Percentiles rank a stretch among this genome's conserved stretches.
Evolutionary conservation across 2,329 filamentous ascomycete genomes (phyloP).

Genomic region (Capronia epimyces): DNA sequence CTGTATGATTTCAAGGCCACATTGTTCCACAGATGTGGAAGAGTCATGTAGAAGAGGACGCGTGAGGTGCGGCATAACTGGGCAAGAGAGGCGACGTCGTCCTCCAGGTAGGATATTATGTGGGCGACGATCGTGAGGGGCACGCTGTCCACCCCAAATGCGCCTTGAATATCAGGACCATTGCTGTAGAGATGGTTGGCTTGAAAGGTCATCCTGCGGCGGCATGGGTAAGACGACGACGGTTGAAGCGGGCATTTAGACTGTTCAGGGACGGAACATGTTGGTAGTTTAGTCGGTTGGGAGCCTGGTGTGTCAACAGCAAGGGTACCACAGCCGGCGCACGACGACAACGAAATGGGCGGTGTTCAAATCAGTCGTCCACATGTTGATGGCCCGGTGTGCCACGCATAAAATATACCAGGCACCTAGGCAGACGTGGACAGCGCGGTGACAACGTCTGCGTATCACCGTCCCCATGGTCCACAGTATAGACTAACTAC

Average conservation of each 20-base stretch:
- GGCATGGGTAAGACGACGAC: conserved; percentile 7
- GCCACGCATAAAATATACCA: no score
- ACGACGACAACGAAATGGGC: no score
- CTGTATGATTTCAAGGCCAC: conserved; percentile 55
- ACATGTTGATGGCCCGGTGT: no score
- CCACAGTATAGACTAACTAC: no score
- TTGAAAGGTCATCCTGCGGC: conserved; percentile 21
- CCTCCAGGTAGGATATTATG: conserved; percentile 53
- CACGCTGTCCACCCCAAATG: conserved; percentile 33
- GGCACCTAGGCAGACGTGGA: no score
- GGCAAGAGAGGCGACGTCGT: conserved; percentile 54
- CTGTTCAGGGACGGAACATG: not conserved
- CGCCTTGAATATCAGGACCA: conserved; percentile 23
- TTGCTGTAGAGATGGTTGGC: conserved; percentile 19
- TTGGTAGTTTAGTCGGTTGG: not conserved
- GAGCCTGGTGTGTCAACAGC: not conserved
- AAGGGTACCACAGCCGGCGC: not conserved
- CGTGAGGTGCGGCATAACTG: conserved; percentile 56
- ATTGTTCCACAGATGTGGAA: conserved; percentile 55
- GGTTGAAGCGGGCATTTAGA: conserved; percentile 1
- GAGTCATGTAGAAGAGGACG: conserved; percentile 59
- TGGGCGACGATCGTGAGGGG: conserved; percentile 55
- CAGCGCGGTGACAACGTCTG: no score
- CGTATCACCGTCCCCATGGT: no score
- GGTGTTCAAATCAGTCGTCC: no score